Base-by-base conservation (phyloP, 2,329 filamentous ascomycete genomes). In the Alternaria incomplexa region DNA sequence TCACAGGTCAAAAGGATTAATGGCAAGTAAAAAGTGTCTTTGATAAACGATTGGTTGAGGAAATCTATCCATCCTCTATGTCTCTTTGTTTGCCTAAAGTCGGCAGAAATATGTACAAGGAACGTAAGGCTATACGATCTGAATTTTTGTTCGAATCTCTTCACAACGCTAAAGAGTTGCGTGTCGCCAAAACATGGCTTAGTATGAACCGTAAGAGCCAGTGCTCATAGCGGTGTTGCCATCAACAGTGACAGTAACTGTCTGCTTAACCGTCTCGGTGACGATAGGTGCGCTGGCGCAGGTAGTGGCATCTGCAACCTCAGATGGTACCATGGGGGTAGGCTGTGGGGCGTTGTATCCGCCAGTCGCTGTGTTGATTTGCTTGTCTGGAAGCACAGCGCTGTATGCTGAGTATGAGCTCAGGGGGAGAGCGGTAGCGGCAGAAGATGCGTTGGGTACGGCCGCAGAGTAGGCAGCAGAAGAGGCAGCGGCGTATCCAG, bases 201-300 rank as follows among this genome's bases (percentile, higher is more conserved):
- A 66, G 47, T 62, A 61, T 6, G 55, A 43, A 7, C 54, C 45
- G 47, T 62, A 61, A 12, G 55, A 58, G 10, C 54, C 45, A 13
- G 58, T 61, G 36, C 28, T 40, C 40, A 58, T 54, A 13, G 53
- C 36, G 13, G 12, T 54, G 46, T 48, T 46, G 6, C 54, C 62
- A 10, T 26, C 65, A 11, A 74, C 66, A 7, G 74, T 77, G 1
- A 77, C 64, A 44, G 72, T 76, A 11, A 70, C 69, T 3, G 68
- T 73, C 44, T 72, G 54, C 3, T 73, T 77, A 6, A 76, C 36
- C 6, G 71, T 76, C 40, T 65, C 64, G 54, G 66, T 67, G 22
- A 72, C 58, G 3, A 68, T 65, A 26, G 52, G 60, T 6, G 56
- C 25, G 17, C 48, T 20, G 6, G 56, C 52, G 52, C 68, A 74